Conservation (phyloP, 2,329 filamentous ascomycete species). For the Verticillium klebahnii region DNA sequence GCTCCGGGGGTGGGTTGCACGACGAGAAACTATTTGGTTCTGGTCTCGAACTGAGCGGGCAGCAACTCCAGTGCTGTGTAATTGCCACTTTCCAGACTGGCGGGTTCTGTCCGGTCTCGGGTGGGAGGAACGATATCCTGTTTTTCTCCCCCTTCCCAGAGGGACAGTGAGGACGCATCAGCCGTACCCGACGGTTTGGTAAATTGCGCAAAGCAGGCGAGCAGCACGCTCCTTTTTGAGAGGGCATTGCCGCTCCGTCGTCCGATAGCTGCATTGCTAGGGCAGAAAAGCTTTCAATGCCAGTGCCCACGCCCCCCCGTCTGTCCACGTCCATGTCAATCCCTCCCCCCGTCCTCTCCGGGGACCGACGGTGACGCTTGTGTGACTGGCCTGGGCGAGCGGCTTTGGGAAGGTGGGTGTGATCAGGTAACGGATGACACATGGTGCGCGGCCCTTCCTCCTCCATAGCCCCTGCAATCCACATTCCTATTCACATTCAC, state of each 20-base stretch:
- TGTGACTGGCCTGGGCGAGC: not conserved
- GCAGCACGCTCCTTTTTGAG: not conserved
- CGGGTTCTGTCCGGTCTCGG: not conserved
- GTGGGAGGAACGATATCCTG: not conserved
- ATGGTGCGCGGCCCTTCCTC: not conserved
- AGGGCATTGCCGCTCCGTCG: not conserved
- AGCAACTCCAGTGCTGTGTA: not conserved
- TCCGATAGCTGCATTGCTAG: not conserved
- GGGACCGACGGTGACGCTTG: not conserved
- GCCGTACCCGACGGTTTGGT: constrained; percentile 28
- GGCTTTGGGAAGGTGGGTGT: not conserved
- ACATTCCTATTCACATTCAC: not conserved
- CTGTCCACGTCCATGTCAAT: not conserved
- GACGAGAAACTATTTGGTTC: not conserved
- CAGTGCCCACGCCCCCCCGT: not conserved
- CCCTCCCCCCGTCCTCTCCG: not conserved
- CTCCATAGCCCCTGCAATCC: not conserved
- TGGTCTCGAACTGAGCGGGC: not conserved
- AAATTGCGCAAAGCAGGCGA: constrained; percentile 14
- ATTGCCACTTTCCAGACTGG: not conserved
- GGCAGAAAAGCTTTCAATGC: not conserved
- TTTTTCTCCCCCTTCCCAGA: not conserved
- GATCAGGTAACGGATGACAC: not conserved
- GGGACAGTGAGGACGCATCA: constrained; percentile 7
- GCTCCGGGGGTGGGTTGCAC: not conserved